Percentiles rank a stretch among this genome's conserved stretches.
Evolutionary conservation across 1,284 basidiomycete species (phyloP).

Genomic region (Leccinum subrobustum): DNA sequence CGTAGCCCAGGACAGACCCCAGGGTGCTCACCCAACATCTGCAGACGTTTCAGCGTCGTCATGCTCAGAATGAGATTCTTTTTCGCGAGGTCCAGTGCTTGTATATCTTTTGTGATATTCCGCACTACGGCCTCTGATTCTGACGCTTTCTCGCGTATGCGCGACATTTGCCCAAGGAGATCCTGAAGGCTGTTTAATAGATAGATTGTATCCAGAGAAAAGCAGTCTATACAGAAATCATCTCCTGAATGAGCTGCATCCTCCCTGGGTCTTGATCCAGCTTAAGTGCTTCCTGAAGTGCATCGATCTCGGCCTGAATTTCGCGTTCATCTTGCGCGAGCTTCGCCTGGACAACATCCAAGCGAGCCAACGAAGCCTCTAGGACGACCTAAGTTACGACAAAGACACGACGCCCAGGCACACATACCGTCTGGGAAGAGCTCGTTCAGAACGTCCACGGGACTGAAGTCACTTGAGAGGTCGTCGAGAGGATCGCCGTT

Average conservation of each 20-base stretch:
- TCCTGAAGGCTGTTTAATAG: constrained; percentile 51
- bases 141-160: constrained; percentile 92
- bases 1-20: background rate
- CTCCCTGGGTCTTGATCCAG: constrained; percentile 78
- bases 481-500: constrained; percentile 55
- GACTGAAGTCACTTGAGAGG: constrained; percentile 56
- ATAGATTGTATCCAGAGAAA: constrained; percentile 1
- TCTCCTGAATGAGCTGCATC: constrained; percentile 88
- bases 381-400: constrained; percentile 9
- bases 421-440: constrained; percentile 75
- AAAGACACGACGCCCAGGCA: background rate
- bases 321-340: constrained; percentile 60
- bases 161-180: constrained; percentile 89
- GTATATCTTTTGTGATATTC: constrained; percentile 96
- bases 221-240: constrained; percentile 72
- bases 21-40: constrained; percentile 80
- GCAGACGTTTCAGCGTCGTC: constrained; percentile 87
- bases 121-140: constrained; percentile 96
- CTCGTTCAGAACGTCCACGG: constrained; percentile 61
- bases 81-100: constrained; percentile 92
- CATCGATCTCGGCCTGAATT: constrained; percentile 72
- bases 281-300: constrained; percentile 64
- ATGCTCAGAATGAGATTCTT: constrained; percentile 89
- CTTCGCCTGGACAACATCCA: constrained; percentile 60
- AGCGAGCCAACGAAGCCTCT: constrained; percentile 68